These are phyloP conservation scores for Torrubiellomyces zombiae DNA, from an alignment of 2,329 filamentous ascomycete species.

Conservation along the genomic window DNA sequence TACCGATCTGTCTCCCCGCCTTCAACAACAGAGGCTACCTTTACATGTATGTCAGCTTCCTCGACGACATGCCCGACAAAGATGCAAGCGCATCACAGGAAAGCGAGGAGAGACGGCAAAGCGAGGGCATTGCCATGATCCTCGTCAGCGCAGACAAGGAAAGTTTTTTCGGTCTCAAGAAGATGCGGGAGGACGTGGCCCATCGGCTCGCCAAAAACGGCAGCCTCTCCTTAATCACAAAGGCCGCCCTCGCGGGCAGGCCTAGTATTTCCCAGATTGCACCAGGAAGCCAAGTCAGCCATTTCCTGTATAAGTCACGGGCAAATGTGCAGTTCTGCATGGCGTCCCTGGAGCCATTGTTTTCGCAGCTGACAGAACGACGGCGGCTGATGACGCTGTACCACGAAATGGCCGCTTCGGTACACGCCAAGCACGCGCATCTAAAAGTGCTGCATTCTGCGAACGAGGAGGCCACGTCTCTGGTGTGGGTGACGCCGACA, in stretches of 20 bases:
- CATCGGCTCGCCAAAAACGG: conserved; percentile 61
- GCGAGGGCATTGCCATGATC: conserved; percentile 75
- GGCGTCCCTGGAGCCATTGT: conserved; percentile 61
- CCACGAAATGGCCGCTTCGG: conserved; percentile 62
- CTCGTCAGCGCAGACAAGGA: conserved; percentile 88
- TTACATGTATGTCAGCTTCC: conserved; percentile 98
- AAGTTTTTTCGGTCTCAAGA: conserved; percentile 77
- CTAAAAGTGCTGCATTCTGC: conserved; percentile 75
- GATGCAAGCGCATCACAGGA: conserved; percentile 41
- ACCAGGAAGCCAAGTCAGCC: conserved; percentile 63
- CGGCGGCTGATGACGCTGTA: conserved; percentile 72
- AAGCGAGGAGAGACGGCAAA: conserved; percentile 50
- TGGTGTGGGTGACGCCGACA: conserved; percentile 79
- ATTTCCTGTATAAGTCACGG: conserved; percentile 92
- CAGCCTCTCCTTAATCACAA: conserved; percentile 56
- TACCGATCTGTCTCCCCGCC: conserved; percentile 83
- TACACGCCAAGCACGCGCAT: conserved; percentile 73
- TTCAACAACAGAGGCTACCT: conserved; percentile 96
- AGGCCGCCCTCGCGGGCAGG: conserved; percentile 54
- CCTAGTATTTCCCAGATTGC: conserved; percentile 58
- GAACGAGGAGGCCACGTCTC: conserved; percentile 55
- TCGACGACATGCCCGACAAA: conserved; percentile 39
- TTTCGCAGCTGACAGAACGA: conserved; percentile 38
- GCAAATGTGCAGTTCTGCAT: conserved; percentile 93
- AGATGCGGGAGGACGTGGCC: conserved; percentile 46